Percentiles rank a stretch among this genome's conserved stretches.
Evolutionary conservation across 768 basidiomycete species (phyloP).

Genomic region (Mycena albidolilacea): DNA sequence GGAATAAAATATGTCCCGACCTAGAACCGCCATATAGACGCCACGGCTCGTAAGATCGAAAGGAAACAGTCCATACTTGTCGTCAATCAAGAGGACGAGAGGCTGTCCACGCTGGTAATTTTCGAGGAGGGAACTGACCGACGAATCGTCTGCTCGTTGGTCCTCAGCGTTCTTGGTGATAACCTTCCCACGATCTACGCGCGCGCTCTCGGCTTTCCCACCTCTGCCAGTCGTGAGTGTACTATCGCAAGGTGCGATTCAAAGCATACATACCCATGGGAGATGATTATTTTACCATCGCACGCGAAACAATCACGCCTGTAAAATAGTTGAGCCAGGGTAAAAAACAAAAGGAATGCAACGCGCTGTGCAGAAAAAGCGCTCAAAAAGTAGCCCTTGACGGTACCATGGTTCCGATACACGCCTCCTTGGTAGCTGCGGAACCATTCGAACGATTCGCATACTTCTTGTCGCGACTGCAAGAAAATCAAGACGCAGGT

Average conservation of each 20-base stretch:
- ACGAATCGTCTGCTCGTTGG: slow-evolving; percentile 78
- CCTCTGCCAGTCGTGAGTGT: slow-evolving; percentile 58
- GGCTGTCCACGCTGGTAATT: slow-evolving; percentile 71
- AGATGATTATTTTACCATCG: slow-evolving; percentile 80
- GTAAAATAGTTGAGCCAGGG: slow-evolving; percentile 1
- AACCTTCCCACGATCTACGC: slow-evolving; percentile 54
- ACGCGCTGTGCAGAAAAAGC: slow-evolving; percentile 77
- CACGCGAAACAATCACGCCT: slow-evolving; percentile 82
- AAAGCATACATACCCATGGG: slow-evolving; percentile 74
- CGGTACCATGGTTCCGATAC: slow-evolving; percentile 72
- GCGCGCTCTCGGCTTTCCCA: slow-evolving; percentile 75
- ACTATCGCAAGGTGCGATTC: neutral
- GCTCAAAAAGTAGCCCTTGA: slow-evolving; percentile 84
- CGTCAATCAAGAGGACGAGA: slow-evolving; percentile 80
- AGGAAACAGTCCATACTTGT: slow-evolving; percentile 81
- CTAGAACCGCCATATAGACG: slow-evolving; percentile 66
- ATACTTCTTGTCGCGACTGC: slow-evolving; percentile 88
- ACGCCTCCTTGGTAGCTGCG: slow-evolving; percentile 87
- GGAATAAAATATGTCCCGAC: slow-evolving; percentile 24
- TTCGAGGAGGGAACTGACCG: slow-evolving; percentile 76
- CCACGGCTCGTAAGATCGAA: slow-evolving; percentile 69
- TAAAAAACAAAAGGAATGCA: neutral
- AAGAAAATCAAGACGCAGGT: slow-evolving; percentile 13
- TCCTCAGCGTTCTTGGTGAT: slow-evolving; percentile 68
- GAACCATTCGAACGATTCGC: slow-evolving; percentile 84